A percentile compares a stretch with the other conserved stretches of the same genome.
Conservation (phyloP, 2,329 filamentous ascomycete species). For the Lasiodiplodia citricola region DNA sequence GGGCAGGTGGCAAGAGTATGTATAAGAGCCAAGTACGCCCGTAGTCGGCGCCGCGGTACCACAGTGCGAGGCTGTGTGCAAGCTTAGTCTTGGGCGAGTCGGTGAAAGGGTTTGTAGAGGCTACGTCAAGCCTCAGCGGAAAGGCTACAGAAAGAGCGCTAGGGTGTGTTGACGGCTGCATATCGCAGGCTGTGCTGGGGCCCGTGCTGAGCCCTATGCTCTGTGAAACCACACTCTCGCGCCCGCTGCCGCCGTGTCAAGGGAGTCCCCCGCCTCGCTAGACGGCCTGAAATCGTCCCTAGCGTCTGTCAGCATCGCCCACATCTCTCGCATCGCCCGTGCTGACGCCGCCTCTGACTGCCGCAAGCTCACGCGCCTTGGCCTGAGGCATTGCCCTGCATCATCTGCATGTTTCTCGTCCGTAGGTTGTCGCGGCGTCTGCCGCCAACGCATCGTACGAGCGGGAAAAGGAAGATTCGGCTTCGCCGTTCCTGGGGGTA, state of each 20-base stretch:
- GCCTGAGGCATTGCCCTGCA: constrained; percentile 1
- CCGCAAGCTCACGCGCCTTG: neutral
- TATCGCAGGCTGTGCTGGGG: constrained; percentile 12
- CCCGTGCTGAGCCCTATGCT: neutral
- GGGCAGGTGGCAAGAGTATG: constrained; percentile 3
- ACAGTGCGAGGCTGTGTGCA: constrained; percentile 8
- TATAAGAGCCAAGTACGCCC: constrained; percentile 14
- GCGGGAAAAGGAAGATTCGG: neutral
- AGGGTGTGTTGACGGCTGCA: neutral
- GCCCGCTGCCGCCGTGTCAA: neutral
- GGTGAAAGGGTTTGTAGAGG: neutral
- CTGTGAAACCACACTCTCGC: constrained; percentile 2
- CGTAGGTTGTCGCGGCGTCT: neutral
- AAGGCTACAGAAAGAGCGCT: neutral
- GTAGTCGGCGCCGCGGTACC: neutral
- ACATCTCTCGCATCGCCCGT: neutral
- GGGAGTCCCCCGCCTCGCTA: neutral
- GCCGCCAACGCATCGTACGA: neutral
- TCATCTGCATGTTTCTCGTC: neutral
- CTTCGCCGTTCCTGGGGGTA: neutral
- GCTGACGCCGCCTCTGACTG: neutral
- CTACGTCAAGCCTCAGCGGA: constrained; percentile 8
- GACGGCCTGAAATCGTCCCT: neutral
- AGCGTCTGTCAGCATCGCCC: constrained; percentile 12
- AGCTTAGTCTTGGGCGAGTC: constrained; percentile 8